A percentile compares a stretch with the other conserved stretches of the same genome.
phyloP scores from a whole-genome alignment of 1,139 yeast species.

The Taphrina deformans region DNA sequence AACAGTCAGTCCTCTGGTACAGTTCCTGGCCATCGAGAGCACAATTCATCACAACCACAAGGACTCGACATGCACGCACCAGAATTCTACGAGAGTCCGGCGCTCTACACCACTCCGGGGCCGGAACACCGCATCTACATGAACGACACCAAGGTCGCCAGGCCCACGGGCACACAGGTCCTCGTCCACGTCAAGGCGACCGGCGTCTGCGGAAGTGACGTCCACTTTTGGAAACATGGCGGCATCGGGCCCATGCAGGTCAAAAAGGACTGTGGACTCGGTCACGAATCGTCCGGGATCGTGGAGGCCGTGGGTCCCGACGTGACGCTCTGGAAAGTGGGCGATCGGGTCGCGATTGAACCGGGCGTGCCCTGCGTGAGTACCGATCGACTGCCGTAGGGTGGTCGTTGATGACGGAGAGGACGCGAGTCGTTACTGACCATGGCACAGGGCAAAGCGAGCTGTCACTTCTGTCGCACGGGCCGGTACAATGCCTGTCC shows the following conservation, averaged over 20 bases:
- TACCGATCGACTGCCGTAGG: not conserved
- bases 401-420: not conserved
- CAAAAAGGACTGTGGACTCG: constrained; percentile 66
- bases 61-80: not conserved
- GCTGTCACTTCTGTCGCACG: constrained; percentile 67
- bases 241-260: constrained; percentile 59
- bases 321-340: constrained; percentile 63
- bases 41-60: too few species aligned
- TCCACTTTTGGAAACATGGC: constrained; percentile 74
- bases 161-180: constrained; percentile 49
- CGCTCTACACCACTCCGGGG: constrained; percentile 47
- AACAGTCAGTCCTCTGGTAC: too few species aligned
- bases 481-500: constrained; percentile 79
- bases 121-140: constrained; percentile 45
- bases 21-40: too few species aligned
- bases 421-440: too few species aligned
- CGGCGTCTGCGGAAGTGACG: constrained; percentile 83
- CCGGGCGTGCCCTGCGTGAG: constrained; percentile 77
- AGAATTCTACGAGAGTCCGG: constrained; percentile 39
- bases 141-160: constrained; percentile 40
- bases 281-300: constrained; percentile 75
- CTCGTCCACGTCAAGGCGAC: constrained; percentile 57
- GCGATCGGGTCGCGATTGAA: constrained; percentile 82
- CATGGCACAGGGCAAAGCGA: constrained; percentile 41
- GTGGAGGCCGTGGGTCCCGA: constrained; percentile 64